Percentiles rank a stretch among this genome's conserved stretches.
Evolutionary conservation across 1,284 basidiomycete species (phyloP).

Genomic region (Phenoliferia sp.): DNA sequence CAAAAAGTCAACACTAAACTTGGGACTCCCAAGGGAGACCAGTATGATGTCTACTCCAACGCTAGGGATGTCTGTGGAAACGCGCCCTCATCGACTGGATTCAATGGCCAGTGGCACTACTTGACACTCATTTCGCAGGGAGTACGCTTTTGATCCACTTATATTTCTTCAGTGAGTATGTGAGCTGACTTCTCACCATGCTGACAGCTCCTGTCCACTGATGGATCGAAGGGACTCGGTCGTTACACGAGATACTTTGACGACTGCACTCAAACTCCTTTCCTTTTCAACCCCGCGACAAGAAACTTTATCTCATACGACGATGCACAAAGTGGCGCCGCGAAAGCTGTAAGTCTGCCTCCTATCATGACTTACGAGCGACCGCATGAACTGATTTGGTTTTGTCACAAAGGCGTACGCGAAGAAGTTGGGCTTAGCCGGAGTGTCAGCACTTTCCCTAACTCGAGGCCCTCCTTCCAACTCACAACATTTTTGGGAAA

Average conservation of each 20-base stretch:
- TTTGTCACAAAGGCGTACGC: no score
- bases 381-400: no score
- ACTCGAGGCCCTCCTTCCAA: no score
- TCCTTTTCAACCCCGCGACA: slow-evolving; percentile 11
- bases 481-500: no score
- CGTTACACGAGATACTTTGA: slow-evolving; percentile 8
- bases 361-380: no score
- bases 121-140: neutral
- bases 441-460: no score
- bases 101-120: neutral
- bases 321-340: slow-evolving; percentile 59
- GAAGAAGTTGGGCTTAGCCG: no score
- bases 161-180: no score
- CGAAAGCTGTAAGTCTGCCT: slow-evolving; percentile 51
- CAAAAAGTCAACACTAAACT: neutral
- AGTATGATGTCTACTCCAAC: neutral
- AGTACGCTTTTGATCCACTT: neutral
- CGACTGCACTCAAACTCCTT: slow-evolving; percentile 10
- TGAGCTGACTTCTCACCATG: no score
- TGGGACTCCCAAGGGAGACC: neutral
- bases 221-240: neutral
- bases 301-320: slow-evolving; percentile 43
- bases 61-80: neutral
- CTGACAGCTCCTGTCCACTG: slow-evolving; percentile 3
- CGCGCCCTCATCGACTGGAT: neutral